Conservation (phyloP, 352 stramenopile genomes). For the Bremia lactucae region DNA sequence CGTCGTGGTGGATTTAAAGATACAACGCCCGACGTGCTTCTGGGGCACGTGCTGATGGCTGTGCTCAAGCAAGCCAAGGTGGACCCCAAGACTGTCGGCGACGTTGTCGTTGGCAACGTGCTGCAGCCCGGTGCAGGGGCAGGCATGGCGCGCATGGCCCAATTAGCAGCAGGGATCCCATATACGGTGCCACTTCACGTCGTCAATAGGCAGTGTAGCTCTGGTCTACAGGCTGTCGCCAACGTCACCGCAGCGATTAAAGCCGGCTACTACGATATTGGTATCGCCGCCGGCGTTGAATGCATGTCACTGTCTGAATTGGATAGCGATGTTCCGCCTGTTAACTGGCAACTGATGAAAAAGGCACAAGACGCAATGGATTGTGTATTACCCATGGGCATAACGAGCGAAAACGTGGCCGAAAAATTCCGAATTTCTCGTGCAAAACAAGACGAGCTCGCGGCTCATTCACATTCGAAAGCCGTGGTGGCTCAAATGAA, state of each 20-base stretch:
- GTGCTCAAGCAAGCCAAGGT: slow-evolving; percentile 80
- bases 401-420: slow-evolving; percentile 83
- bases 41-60: slow-evolving; percentile 73
- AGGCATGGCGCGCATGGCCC: slow-evolving; percentile 70
- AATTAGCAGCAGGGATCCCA: slow-evolving; percentile 67
- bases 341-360: slow-evolving; percentile 49
- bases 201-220: slow-evolving; percentile 84
- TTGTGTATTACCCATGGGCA: slow-evolving; percentile 78
- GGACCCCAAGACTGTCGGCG: slow-evolving; percentile 58
- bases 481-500: slow-evolving; percentile 56
- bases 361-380: slow-evolving; percentile 62
- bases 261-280: slow-evolving; percentile 78
- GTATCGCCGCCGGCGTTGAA: slow-evolving; percentile 79
- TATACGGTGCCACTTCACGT: slow-evolving; percentile 63
- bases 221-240: slow-evolving; percentile 76
- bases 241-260: slow-evolving; percentile 67
- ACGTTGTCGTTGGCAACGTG: slow-evolving; percentile 83
- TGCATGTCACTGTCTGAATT: slow-evolving; percentile 73
- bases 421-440: slow-evolving; percentile 67
- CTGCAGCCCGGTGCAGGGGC: slow-evolving; percentile 67
- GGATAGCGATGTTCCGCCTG: slow-evolving; percentile 35
- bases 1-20: slow-evolving; percentile 87
- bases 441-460: slow-evolving; percentile 68
- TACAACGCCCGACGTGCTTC: slow-evolving; percentile 85
- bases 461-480: slow-evolving; percentile 67